Evolutionary conservation across 2,329 filamentous ascomycete species (phyloP).

Genomic region (Raffaelea arxii): DNA sequence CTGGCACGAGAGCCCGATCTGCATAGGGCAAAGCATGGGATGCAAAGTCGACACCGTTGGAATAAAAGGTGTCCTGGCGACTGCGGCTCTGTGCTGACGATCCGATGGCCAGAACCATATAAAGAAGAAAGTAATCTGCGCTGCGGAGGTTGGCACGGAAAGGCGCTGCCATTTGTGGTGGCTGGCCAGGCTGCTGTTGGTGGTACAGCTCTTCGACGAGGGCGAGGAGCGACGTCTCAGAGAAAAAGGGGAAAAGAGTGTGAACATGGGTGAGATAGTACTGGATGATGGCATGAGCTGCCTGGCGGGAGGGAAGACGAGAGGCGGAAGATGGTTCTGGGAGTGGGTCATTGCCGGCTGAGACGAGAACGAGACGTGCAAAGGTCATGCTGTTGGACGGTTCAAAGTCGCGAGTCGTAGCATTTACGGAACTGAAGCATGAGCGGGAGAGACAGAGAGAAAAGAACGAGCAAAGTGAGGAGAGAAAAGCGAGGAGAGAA

Average conservation of each 20-base stretch:
- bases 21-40: constrained; percentile 63
- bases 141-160: constrained; percentile 43
- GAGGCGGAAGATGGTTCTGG: constrained; percentile 44
- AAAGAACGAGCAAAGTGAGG: too few species aligned
- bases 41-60: constrained; percentile 45
- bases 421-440: constrained; percentile 68
- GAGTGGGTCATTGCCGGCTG: constrained; percentile 63
- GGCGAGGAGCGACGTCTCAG: constrained; percentile 67
- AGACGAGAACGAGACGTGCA: constrained; percentile 77
- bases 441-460: too few species aligned
- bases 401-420: constrained; percentile 88
- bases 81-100: constrained; percentile 64
- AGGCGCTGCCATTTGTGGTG: constrained; percentile 13
- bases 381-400: constrained; percentile 88
- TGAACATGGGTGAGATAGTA: constrained; percentile 81
- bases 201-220: constrained; percentile 77
- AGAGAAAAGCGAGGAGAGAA: not conserved
- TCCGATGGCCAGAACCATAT: constrained; percentile 80
- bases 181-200: constrained; percentile 32
- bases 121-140: constrained; percentile 76
- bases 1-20: constrained; percentile 75
- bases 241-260: constrained; percentile 70
- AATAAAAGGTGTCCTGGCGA: constrained; percentile 55
- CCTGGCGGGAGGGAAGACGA: constrained; percentile 60
- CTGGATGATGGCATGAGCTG: constrained; percentile 60